Conservation (phyloP, 1,139 yeast genomes). For the Yamadazyma epiphylla region DNA sequence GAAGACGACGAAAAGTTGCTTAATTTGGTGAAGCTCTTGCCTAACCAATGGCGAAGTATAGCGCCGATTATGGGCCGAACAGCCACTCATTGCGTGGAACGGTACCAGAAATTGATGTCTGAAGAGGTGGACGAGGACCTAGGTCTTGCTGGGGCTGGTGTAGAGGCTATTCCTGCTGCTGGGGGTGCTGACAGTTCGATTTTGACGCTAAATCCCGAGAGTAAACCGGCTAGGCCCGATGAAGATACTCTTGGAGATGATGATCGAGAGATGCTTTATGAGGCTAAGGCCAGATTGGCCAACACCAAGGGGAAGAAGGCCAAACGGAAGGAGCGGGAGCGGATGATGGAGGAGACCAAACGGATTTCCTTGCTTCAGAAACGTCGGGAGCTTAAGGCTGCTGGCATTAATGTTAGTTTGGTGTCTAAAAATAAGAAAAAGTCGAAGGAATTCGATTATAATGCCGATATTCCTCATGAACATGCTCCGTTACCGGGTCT, state of each 20-base stretch:
- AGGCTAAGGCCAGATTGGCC: constrained; percentile 87
- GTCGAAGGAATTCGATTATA: constrained; percentile 69
- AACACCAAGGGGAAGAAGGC: constrained; percentile 96
- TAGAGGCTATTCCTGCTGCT: constrained; percentile 44
- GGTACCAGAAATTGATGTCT: constrained; percentile 76
- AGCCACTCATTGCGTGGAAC: constrained; percentile 82
- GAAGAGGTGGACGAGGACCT: constrained; percentile 37
- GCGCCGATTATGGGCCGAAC: constrained; percentile 80
- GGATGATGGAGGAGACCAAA: constrained; percentile 69
- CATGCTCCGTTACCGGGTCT: constrained; percentile 66
- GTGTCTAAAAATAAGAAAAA: constrained; percentile 48
- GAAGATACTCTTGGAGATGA: constrained; percentile 79
- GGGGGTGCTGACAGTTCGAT: constrained; percentile 21
- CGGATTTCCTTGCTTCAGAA: constrained; percentile 75
- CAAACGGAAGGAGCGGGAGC: constrained; percentile 81
- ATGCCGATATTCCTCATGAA: constrained; percentile 79
- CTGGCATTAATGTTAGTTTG: constrained; percentile 65
- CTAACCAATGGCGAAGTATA: constrained; percentile 93
- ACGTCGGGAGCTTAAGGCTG: constrained; percentile 80
- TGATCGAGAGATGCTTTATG: constrained; percentile 88
- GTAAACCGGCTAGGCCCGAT: constrained; percentile 82
- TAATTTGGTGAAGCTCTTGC: constrained; percentile 64
- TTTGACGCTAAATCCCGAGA: constrained; percentile 64
- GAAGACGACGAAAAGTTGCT: constrained; percentile 76
- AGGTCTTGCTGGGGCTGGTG: constrained; percentile 51